Conservation (phyloP, 805 yeast species). For the Kodamaea sagamina region DNA sequence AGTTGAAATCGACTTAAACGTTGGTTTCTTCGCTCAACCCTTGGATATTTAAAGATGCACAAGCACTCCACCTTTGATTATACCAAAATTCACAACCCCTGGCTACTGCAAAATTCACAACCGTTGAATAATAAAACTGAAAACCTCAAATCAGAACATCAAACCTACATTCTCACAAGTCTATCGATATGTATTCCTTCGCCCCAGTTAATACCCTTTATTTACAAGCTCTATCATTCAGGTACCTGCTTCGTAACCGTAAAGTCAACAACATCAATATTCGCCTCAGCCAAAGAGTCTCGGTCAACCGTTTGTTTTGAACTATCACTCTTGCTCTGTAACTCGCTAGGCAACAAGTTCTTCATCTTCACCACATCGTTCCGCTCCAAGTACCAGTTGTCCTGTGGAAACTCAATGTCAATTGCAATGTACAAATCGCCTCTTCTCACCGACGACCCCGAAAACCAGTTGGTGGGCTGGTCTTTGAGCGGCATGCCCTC, state of each 20-base stretch:
- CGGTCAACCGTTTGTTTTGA: conserved; percentile 26
- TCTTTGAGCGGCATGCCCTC: conserved; percentile 82
- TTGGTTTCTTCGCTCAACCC: too few species aligned
- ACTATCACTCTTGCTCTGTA: conserved; percentile 25
- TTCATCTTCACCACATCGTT: conserved; percentile 58
- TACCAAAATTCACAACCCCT: too few species aligned
- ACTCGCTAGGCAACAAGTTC: conserved; percentile 53
- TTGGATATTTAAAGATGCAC: too few species aligned
- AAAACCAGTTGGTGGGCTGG: conserved; percentile 30
- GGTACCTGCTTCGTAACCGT: conserved; percentile 13
- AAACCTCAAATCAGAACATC: too few species aligned
- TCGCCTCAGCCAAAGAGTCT: conserved; percentile 36
- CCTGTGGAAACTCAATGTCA: conserved; percentile 80
- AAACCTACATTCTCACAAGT: too few species aligned
- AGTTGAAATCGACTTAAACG: too few species aligned
- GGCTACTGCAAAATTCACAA: too few species aligned
- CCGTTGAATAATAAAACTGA: too few species aligned
- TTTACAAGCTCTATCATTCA: conserved; percentile 8
- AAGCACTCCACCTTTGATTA: too few species aligned
- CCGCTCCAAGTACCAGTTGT: conserved; percentile 80
- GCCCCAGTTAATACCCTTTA: conserved; percentile 7
- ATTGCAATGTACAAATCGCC: conserved; percentile 75
- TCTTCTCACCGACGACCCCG: conserved; percentile 19
- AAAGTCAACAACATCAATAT: conserved; percentile 41
- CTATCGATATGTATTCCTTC: not conserved